Percentiles rank a stretch among this genome's conserved stretches.
phyloP scores from a whole-genome alignment of 257 asterid species.

The Ophiorrhiza pumila region DNA sequence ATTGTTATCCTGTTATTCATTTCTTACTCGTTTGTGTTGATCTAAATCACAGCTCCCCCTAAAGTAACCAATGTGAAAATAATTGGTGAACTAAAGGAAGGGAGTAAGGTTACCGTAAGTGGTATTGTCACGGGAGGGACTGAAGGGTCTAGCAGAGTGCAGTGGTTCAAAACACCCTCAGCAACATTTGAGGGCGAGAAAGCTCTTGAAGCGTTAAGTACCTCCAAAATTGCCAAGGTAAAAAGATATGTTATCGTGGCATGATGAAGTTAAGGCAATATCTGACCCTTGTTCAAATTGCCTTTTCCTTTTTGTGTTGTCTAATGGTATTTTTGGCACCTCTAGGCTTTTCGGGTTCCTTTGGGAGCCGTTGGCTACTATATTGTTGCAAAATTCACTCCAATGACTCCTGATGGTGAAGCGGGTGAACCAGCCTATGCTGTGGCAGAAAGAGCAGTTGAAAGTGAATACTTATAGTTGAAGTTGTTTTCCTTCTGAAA shows the following conservation, averaged over 20 bases:
- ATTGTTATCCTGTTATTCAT: neutral
- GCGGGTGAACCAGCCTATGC: slow-evolving; percentile 90
- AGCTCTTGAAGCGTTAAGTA: slow-evolving; percentile 69
- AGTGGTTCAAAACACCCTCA: slow-evolving; percentile 88
- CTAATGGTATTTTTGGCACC: slow-evolving; percentile 16
- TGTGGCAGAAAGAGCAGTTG: slow-evolving; percentile 62
- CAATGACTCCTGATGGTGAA: slow-evolving; percentile 99
- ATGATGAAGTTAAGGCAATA: no score
- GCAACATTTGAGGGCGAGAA: slow-evolving; percentile 66
- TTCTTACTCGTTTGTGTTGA: slow-evolving; percentile 10
- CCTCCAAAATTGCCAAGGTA: slow-evolving; percentile 95
- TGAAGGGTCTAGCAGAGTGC: slow-evolving; percentile 97
- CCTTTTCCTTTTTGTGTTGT: neutral
- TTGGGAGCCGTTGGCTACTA: slow-evolving; percentile 90
- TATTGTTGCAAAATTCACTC: slow-evolving; percentile 80
- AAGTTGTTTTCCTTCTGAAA: slow-evolving; percentile 12
- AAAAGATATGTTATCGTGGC: slow-evolving; percentile 9
- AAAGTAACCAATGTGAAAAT: slow-evolving; percentile 73
- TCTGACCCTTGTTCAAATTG: slow-evolving; percentile 10
- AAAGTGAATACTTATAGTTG: slow-evolving; percentile 52
- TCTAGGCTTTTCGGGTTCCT: slow-evolving; percentile 87
- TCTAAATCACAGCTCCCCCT: slow-evolving; percentile 75
- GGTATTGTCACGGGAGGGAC: slow-evolving; percentile 98
- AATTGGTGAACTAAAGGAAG: slow-evolving; percentile 93
- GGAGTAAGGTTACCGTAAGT: slow-evolving; percentile 82